Conservation (phyloP, 257 asterid genomes). For the Plectranthus barbatus region DNA sequence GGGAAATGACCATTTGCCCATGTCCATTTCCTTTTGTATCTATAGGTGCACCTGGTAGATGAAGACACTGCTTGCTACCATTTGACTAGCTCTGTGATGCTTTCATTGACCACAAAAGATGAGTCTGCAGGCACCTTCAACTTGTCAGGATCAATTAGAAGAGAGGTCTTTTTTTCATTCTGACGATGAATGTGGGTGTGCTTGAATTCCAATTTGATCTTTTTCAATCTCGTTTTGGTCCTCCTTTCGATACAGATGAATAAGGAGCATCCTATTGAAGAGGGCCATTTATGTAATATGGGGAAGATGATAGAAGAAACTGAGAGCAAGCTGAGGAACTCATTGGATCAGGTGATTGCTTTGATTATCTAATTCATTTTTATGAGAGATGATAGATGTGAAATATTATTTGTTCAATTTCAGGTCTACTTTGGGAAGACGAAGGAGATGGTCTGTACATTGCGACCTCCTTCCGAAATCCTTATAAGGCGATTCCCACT, state of each 20-base stretch:
- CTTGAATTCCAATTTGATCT: neutral
- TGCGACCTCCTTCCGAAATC: slow-evolving; percentile 86
- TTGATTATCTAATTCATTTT: neutral
- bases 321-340: slow-evolving; percentile 94
- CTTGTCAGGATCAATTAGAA: slow-evolving; percentile 95
- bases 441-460: slow-evolving; percentile 94
- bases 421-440: slow-evolving; percentile 99
- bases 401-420: neutral
- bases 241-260: slow-evolving; percentile 48
- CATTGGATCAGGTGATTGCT: slow-evolving; percentile 74
- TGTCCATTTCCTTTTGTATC: neutral
- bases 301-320: slow-evolving; percentile 97
- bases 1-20: neutral
- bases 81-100: slow-evolving; percentile 93
- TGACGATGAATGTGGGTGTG: neutral
- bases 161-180: slow-evolving; percentile 56
- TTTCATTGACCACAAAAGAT: slow-evolving; percentile 80
- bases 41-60: slow-evolving; percentile 72
- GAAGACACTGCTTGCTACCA: slow-evolving; percentile 78
- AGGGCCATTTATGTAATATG: slow-evolving; percentile 95
- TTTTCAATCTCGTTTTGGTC: neutral
- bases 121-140: slow-evolving; percentile 79
- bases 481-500: too few species aligned
- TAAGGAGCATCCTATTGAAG: slow-evolving; percentile 66
- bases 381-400: neutral